A percentile compares a stretch with the other conserved stretches of the same genome.
Evolutionary conservation across 2,329 filamentous ascomycete species (phyloP).

Genomic region (Ceratocystiopsis minuta): DNA sequence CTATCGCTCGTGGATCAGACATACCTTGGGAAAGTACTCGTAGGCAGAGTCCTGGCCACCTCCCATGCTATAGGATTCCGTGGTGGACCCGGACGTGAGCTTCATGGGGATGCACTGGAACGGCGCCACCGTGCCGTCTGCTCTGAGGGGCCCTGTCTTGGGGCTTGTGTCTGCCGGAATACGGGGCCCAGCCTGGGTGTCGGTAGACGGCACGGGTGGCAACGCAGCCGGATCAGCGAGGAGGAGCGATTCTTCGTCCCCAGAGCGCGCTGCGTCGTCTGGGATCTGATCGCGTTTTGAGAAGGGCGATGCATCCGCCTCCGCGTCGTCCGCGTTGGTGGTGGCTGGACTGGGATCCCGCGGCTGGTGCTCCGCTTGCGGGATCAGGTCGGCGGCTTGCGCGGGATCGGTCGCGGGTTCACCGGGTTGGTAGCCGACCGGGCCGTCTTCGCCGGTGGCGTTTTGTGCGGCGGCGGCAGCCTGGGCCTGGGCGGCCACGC

Average conservation of each 20-base stretch:
- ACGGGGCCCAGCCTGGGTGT: no score
- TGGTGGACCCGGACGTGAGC: constrained; percentile 22
- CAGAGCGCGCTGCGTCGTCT: no score
- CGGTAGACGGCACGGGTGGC: no score
- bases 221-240: no score
- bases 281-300: no score
- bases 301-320: no score
- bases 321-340: neutral
- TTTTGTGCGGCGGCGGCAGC: constrained; percentile 13
- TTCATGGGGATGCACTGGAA: constrained; percentile 42
- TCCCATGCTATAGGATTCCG: constrained; percentile 35
- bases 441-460: constrained; percentile 7
- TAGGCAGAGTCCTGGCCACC: constrained; percentile 53
- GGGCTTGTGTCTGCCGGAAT: no score
- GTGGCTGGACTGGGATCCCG: no score
- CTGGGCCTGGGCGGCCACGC: constrained; percentile 19
- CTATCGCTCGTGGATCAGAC: neutral
- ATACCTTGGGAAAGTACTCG: constrained; percentile 46
- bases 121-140: constrained; percentile 17
- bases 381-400: constrained; percentile 1
- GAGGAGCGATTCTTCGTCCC: no score
- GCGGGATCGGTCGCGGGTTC: neutral
- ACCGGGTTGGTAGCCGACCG: constrained; percentile 14
- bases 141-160: constrained; percentile 13
- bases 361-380: no score